phyloP scores from a whole-genome alignment of 192 early-diverging fungal species.

The Entomortierella beljakovae region DNA sequence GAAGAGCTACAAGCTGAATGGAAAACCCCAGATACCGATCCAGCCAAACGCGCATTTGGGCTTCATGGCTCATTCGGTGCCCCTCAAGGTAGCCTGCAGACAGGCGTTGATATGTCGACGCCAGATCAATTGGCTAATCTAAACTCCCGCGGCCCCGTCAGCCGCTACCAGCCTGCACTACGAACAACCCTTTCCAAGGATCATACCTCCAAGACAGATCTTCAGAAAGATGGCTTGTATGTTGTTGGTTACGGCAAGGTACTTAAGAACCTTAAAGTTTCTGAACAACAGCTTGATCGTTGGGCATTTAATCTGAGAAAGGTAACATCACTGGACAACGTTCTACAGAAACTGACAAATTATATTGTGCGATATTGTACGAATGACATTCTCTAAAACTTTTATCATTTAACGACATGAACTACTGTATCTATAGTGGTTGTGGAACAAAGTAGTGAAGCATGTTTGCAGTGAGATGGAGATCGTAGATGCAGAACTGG shows the following conservation, averaged over 20 bases:
- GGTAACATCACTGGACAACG: too few species aligned
- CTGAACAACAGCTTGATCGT: slow-evolving; percentile 40
- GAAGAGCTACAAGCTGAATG: slow-evolving; percentile 40
- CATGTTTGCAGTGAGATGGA: slow-evolving; percentile 40
- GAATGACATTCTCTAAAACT: background rate
- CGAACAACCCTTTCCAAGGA: slow-evolving; percentile 51
- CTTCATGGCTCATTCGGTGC: slow-evolving; percentile 26
- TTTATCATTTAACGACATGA: background rate
- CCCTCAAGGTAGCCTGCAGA: slow-evolving; percentile 13
- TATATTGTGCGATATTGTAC: background rate
- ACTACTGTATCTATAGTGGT: slow-evolving; percentile 12
- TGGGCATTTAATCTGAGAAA: slow-evolving; percentile 50
- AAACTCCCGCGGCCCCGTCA: slow-evolving; percentile 17
- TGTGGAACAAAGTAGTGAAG: slow-evolving; percentile 36
- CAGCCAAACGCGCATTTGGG: slow-evolving; percentile 30
- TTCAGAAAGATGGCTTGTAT: slow-evolving; percentile 49
- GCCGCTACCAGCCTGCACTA: slow-evolving; percentile 36
- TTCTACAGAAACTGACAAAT: background rate
- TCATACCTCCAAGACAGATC: slow-evolving; percentile 46
- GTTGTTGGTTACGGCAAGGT: slow-evolving; percentile 43
- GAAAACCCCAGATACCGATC: slow-evolving; percentile 26
- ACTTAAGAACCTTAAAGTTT: slow-evolving; percentile 39
- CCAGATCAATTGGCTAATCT: slow-evolving; percentile 26
- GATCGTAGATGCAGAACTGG: slow-evolving; percentile 33
- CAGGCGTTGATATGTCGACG: slow-evolving; percentile 26